Evolutionary conservation across 164 flowering plant genomes (phyloP).

Genomic region (Hamamelis virginiana): DNA sequence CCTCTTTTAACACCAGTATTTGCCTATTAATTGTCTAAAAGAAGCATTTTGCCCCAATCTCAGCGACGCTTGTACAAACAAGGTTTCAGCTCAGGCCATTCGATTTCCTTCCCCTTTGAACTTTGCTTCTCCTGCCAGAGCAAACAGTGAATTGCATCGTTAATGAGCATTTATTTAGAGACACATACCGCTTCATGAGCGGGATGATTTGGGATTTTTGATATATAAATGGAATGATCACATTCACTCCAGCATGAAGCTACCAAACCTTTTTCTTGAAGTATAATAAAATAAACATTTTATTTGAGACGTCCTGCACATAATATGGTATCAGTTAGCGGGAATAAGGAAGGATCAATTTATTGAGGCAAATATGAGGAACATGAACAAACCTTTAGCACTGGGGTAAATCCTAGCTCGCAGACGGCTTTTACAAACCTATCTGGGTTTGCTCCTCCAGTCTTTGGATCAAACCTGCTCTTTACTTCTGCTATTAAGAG

Average conservation of each 20-base stretch:
- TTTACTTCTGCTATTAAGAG: slow-evolving; percentile 94
- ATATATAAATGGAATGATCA: too few species aligned
- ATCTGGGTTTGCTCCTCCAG: slow-evolving; percentile 85
- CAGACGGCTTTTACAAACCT: slow-evolving; percentile 62
- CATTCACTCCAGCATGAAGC: background rate
- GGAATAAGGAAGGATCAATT: too few species aligned
- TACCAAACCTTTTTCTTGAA: slow-evolving; percentile 67
- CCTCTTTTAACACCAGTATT: background rate
- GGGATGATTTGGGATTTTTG: background rate
- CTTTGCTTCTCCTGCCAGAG: slow-evolving; percentile 45
- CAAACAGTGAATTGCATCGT: background rate
- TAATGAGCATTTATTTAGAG: background rate
- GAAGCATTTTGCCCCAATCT: slow-evolving; percentile 8
- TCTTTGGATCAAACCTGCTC: slow-evolving; percentile 88
- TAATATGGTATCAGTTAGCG: slow-evolving; percentile 14
- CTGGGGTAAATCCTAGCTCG: slow-evolving; percentile 65
- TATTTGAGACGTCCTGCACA: slow-evolving; percentile 90
- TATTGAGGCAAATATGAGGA: background rate
- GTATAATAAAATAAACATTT: slow-evolving; percentile 82
- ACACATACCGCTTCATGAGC: background rate
- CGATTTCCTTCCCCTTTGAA: slow-evolving; percentile 36
- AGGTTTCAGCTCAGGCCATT: slow-evolving; percentile 91
- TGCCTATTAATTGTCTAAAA: too few species aligned
- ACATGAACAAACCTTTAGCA: slow-evolving; percentile 42
- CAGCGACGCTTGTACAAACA: slow-evolving; percentile 90